Conservation (phyloP, 2,329 filamentous ascomycete genomes). For the Basipetospora chlamydospora region DNA sequence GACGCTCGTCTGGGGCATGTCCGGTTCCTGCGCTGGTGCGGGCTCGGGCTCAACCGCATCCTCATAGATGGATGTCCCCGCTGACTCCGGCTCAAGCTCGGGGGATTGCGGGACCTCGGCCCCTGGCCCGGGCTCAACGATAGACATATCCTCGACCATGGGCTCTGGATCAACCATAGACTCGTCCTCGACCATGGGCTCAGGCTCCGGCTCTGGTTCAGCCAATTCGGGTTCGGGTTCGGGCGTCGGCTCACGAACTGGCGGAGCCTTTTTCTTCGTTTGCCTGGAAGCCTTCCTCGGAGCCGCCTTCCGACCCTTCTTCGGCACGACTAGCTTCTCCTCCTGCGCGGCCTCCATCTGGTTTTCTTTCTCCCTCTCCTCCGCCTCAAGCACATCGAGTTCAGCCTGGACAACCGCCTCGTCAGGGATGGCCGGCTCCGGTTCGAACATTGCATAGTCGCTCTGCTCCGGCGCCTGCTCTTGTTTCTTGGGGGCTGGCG, state of each 20-base stretch:
- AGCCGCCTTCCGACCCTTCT: constrained; percentile 37
- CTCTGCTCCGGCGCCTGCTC: constrained; percentile 16
- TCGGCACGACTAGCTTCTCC: constrained; percentile 30
- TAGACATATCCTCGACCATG: not conserved
- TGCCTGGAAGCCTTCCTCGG: constrained; percentile 38
- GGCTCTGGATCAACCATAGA: constrained; percentile 9
- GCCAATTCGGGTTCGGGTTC: not conserved
- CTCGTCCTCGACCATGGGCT: no score
- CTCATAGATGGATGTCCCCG: constrained; percentile 7
- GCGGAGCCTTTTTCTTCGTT: constrained; percentile 20
- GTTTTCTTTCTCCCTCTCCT: constrained; percentile 27
- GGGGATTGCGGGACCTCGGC: constrained; percentile 8
- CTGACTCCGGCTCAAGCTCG: constrained; percentile 14
- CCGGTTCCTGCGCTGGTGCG: not conserved
- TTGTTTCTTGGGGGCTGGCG: constrained; percentile 15
- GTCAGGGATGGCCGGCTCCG: constrained; percentile 26
- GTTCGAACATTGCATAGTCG: constrained; percentile 39
- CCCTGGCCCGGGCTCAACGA: constrained; percentile 11
- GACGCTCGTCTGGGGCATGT: constrained; percentile 20
- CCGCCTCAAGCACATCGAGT: constrained; percentile 30
- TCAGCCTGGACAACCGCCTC: constrained; percentile 37
- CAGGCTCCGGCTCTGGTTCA: constrained; percentile 13
- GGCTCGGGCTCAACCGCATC: constrained; percentile 15
- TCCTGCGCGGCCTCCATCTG: constrained; percentile 11
- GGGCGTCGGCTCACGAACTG: not conserved